Evolutionary conservation across 352 stramenopile genomes (phyloP).

Genomic region (Pythium diclinum): DNA sequence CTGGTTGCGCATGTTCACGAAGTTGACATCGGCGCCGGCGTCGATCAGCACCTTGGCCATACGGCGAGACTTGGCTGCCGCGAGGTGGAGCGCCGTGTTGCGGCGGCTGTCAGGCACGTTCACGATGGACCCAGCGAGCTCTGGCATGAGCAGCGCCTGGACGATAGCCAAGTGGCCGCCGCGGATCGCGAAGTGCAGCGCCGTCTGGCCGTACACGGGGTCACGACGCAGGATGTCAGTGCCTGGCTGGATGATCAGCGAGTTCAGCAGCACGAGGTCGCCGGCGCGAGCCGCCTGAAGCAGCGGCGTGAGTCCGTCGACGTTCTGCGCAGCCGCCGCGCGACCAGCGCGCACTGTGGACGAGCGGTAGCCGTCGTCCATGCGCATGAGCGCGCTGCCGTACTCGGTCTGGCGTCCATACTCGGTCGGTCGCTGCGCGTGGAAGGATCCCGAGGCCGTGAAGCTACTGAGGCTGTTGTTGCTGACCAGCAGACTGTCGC

Average conservation of each 20-base stretch:
- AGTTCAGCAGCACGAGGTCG: slow-evolving; percentile 56
- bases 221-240: slow-evolving; percentile 67
- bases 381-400: slow-evolving; percentile 66
- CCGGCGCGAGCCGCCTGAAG: slow-evolving; percentile 61
- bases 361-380: slow-evolving; percentile 62
- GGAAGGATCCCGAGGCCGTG: slow-evolving; percentile 4
- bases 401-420: slow-evolving; percentile 60
- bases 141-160: slow-evolving; percentile 68
- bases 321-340: slow-evolving; percentile 29
- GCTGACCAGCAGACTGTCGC: slow-evolving; percentile 42
- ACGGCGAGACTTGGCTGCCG: slow-evolving; percentile 71
- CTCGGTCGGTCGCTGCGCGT: slow-evolving; percentile 35
- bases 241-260: slow-evolving; percentile 51
- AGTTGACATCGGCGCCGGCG: slow-evolving; percentile 48
- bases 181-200: slow-evolving; percentile 83
- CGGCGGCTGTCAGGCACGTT: slow-evolving; percentile 68
- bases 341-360: slow-evolving; percentile 24
- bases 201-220: slow-evolving; percentile 69
- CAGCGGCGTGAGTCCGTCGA: slow-evolving; percentile 69
- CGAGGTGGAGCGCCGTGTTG: slow-evolving; percentile 79
- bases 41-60: slow-evolving; percentile 84
- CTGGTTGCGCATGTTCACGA: slow-evolving; percentile 64
- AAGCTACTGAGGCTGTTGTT: slow-evolving; percentile 16
- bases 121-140: slow-evolving; percentile 53
- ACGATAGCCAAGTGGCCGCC: slow-evolving; percentile 73